These are phyloP conservation scores for Thymus mandschuricus DNA, from an alignment of 257 asterid species.

Conservation along the genomic window DNA sequence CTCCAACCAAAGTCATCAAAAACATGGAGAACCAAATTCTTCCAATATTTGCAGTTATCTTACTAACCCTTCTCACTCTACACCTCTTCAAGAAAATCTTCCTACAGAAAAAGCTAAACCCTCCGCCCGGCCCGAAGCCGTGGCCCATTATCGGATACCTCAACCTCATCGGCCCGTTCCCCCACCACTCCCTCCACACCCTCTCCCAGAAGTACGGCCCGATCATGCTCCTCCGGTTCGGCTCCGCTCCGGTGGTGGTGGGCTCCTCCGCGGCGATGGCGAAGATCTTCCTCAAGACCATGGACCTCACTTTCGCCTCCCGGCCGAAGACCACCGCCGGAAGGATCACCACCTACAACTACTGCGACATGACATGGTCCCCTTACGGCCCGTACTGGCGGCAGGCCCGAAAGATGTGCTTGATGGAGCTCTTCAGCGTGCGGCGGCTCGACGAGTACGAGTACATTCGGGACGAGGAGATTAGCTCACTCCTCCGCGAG, in stretches of 20 bases:
- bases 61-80: conserved; percentile 19
- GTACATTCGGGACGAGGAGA: conserved; percentile 54
- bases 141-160: conserved; percentile 67
- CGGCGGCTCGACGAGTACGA: conserved; percentile 51
- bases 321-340: conserved; percentile 62
- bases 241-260: conserved; percentile 48
- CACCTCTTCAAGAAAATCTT: conserved; percentile 14
- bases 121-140: conserved; percentile 63
- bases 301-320: conserved; percentile 49
- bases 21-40: conserved; percentile 36
- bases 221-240: conserved; percentile 51
- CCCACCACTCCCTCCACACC: conserved; percentile 48
- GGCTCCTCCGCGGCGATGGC: conserved; percentile 60
- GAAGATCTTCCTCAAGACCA: conserved; percentile 43
- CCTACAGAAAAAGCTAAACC: conserved; percentile 33
- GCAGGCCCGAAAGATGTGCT: conserved; percentile 56
- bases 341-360: conserved; percentile 52
- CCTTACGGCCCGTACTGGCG: conserved; percentile 63
- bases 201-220: conserved; percentile 62
- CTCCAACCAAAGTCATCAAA: neutral
- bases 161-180: conserved; percentile 53
- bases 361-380: conserved; percentile 60
- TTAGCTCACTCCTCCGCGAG: conserved; percentile 28
- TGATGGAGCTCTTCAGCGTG: conserved; percentile 52
- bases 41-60: conserved; percentile 6